Evolutionary conservation across 169 alveolate species (phyloP).

Genomic region (Prorocentrum cordatum): DNA sequence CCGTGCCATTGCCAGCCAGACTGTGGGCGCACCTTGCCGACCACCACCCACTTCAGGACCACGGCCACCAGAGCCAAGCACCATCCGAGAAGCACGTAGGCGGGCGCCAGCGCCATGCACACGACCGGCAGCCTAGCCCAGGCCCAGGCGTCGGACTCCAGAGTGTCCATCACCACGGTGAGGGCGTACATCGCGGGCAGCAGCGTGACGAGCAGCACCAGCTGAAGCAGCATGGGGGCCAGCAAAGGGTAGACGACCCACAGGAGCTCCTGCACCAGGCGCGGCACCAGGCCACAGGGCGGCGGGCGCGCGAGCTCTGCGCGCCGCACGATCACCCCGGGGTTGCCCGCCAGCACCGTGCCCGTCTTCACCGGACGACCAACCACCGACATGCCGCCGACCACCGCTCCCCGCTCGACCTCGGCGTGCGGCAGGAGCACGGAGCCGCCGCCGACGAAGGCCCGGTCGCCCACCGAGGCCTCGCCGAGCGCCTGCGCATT

Average conservation of each 20-base stretch:
- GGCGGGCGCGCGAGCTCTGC: conserved; percentile 7
- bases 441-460: conserved; percentile 24
- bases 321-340: conserved; percentile 47
- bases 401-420: conserved; percentile 27
- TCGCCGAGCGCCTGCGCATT: background rate
- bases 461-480: conserved; percentile 10
- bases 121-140: background rate
- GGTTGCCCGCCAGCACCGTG: conserved; percentile 46
- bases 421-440: conserved; percentile 34
- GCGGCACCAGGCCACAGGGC: background rate
- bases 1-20: background rate
- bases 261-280: background rate
- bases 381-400: conserved; percentile 59
- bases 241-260: conserved; percentile 21
- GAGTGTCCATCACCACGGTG: conserved; percentile 4
- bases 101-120: background rate
- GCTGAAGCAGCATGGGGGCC: conserved; percentile 26
- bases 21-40: background rate
- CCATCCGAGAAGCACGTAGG: background rate
- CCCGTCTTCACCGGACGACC: conserved; percentile 42
- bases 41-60: background rate
- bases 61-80: background rate
- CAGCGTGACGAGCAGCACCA: conserved; percentile 9
- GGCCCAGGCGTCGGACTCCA: background rate
- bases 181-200: conserved; percentile 23